Evolutionary conservation across 1,139 yeast species (phyloP), one percentile per base, ranked within the genome.

Genomic region (Kluyveromyces marxianus): DNA sequence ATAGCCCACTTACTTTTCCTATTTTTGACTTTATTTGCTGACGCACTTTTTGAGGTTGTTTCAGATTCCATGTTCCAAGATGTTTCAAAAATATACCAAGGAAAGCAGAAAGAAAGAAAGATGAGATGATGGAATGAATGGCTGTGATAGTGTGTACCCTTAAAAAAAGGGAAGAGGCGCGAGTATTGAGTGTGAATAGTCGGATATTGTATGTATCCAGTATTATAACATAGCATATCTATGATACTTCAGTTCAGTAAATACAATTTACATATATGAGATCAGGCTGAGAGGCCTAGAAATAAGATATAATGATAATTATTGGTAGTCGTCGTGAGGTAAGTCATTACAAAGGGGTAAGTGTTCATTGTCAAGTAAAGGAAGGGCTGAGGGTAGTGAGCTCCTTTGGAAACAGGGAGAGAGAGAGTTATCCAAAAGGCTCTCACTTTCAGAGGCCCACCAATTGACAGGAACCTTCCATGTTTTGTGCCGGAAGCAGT

Each of bases 11-110:
- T 6, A 21, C 25, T 36, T 36, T 35, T 27, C 39, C 39, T 30
- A n/a, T 36, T 36, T 26, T 21, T 25, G 4, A 14, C 21, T 14
- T 14, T 14, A 14, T 14, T 14, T 14, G 21, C 21, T 14, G 8
- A 8, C 7, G 30, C 26, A 4, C 28, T 8, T 37, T 37, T 40
- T 40, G 43, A 40, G 43, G 43, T 40, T 40, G 43, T 40, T 40
- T 40, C 41, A 37, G 25, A 30, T 37, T 29, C 25, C 28, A 24
- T n/a, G 34, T 8, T 14, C 25, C 25, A 35, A 14, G 25, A 24
- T 14, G 21, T 14, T 14, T 24, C 26, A 7, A 5, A 35, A 6
- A 14, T n/a, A 6, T 14, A 10, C 21, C 24, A 10, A 14, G n/a
- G 25, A 14, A 14, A 14, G 14, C 25, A 35, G 25, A 21, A 35